Evolutionary conservation across 2,329 filamentous ascomycete genomes (phyloP).

Genomic region (Colletotrichum limetticola): DNA sequence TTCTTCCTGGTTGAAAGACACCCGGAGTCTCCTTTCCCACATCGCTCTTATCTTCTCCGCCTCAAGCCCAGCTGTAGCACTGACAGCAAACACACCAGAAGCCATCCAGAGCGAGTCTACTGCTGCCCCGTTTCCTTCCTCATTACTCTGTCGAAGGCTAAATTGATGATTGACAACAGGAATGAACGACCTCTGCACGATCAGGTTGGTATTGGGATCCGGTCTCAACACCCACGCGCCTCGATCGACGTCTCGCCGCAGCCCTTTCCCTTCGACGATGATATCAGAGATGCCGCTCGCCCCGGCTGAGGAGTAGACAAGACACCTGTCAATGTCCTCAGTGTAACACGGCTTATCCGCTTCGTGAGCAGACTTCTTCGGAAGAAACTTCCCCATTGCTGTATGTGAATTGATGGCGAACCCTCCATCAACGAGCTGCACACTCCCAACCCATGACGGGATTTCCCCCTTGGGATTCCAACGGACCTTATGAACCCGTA

Average conservation of each 20-base stretch:
- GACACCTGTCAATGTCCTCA: background rate
- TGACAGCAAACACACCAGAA: slow-evolving; percentile 17
- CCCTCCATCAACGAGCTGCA: slow-evolving; percentile 34
- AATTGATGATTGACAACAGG: slow-evolving; percentile 17
- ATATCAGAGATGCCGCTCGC: slow-evolving; percentile 29
- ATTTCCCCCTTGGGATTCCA: background rate
- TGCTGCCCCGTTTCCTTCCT: too few species aligned
- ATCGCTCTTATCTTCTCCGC: background rate
- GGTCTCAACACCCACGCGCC: slow-evolving; percentile 22
- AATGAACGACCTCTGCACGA: slow-evolving; percentile 27
- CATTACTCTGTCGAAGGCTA: background rate
- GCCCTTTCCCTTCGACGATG: background rate
- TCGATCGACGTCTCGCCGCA: background rate
- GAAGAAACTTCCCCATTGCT: background rate
- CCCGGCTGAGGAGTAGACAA: slow-evolving; percentile 23
- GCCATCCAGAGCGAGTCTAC: background rate
- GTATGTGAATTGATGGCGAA: slow-evolving; percentile 33
- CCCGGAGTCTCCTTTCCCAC: background rate
- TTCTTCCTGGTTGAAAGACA: background rate
- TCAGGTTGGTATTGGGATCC: slow-evolving; percentile 38
- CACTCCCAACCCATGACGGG: slow-evolving; percentile 8
- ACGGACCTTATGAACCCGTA: slow-evolving; percentile 28
- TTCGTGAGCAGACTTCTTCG: background rate
- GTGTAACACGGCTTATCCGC: background rate
- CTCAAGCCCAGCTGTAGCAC: background rate